Evolutionary conservation across 768 basidiomycete genomes (phyloP).

Genomic region (Russula sp.): DNA sequence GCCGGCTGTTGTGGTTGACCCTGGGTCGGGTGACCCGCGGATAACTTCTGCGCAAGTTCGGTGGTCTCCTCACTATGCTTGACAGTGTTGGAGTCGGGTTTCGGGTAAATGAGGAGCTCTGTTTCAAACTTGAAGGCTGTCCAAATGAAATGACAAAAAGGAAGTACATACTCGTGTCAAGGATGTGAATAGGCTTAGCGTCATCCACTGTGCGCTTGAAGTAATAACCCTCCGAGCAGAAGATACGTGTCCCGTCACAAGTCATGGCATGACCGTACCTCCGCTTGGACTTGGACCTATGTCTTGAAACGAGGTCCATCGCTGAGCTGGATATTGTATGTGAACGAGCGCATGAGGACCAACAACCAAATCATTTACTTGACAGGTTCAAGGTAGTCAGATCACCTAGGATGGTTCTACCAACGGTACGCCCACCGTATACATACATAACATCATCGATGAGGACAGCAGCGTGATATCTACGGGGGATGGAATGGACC

Average conservation of each 20-base stretch:
- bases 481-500: conserved; percentile 91
- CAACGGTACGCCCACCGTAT: no score
- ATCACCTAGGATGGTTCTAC: conserved; percentile 91
- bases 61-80: conserved; percentile 37
- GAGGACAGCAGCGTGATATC: conserved; percentile 93
- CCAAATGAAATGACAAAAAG: neutral
- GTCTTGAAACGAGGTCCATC: conserved; percentile 99
- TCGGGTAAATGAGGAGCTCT: conserved; percentile 89
- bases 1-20: no score
- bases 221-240: conserved; percentile 88
- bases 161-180: conserved; percentile 82
- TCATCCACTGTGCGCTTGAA: conserved; percentile 74
- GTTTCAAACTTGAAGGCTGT: conserved; percentile 8
- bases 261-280: conserved; percentile 98
- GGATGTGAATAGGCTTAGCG: conserved; percentile 73
- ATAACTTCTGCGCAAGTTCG: conserved; percentile 46
- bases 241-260: conserved; percentile 79
- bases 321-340: conserved; percentile 59
- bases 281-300: conserved; percentile 93
- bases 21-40: conserved; percentile 40
- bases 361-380: conserved; percentile 55
- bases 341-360: neutral
- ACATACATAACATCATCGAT: conserved; percentile 98
- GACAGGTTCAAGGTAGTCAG: conserved; percentile 95
- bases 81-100: conserved; percentile 52